A percentile compares a stretch with the other conserved stretches of the same genome.
Evolutionary conservation across 2,329 filamentous ascomycete genomes (phyloP).

Genomic region (Sphaerulina vaccinii): DNA sequence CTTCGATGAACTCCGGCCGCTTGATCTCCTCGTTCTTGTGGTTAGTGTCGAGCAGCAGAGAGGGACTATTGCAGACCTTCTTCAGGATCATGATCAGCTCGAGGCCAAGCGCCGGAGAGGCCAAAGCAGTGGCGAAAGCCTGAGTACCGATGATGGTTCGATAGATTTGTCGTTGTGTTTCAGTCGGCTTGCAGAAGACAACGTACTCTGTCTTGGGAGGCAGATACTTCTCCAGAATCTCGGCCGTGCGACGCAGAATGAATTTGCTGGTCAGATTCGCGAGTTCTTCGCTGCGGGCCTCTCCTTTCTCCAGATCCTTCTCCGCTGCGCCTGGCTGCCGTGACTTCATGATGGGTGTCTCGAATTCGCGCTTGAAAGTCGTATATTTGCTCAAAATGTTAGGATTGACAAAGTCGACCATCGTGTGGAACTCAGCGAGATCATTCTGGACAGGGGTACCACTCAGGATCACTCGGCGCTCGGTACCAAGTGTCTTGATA

Average conservation of each 20-base stretch:
- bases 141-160: constrained; percentile 64
- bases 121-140: constrained; percentile 61
- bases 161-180: constrained; percentile 60
- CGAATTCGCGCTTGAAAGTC: constrained; percentile 64
- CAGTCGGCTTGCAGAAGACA: constrained; percentile 63
- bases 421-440: constrained; percentile 64
- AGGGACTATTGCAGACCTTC: constrained; percentile 72
- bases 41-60: constrained; percentile 54
- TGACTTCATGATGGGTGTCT: constrained; percentile 62
- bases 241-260: constrained; percentile 64
- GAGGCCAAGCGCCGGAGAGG: constrained; percentile 61
- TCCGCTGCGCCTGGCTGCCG: constrained; percentile 62
- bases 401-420: constrained; percentile 69
- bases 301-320: constrained; percentile 63
- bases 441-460: constrained; percentile 70
- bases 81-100: constrained; percentile 71
- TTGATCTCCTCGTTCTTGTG: constrained; percentile 43
- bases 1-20: constrained; percentile 30
- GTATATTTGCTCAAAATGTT: constrained; percentile 62
- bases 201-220: constrained; percentile 68
- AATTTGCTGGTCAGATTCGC: constrained; percentile 61
- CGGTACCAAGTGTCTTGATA: constrained; percentile 63
- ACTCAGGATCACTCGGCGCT: constrained; percentile 62
- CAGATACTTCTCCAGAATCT: constrained; percentile 64
- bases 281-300: constrained; percentile 61